Base-by-base conservation (phyloP, 225 moss, liverwort and hornwort genomes). In the Pleurozium schreberi region DNA sequence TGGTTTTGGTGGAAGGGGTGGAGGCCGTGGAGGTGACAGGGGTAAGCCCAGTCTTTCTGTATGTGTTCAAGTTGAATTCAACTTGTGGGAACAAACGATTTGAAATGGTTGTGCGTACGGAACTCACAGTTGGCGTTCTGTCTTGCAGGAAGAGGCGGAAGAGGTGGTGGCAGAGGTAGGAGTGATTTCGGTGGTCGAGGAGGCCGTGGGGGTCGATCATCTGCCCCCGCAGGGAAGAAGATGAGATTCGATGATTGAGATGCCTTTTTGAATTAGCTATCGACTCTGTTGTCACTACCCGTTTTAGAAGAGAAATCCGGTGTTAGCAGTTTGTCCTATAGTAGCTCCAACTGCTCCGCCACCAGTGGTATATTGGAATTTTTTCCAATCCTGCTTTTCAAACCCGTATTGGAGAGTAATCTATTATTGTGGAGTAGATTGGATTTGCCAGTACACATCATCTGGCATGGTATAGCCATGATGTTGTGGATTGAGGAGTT, bases 1-100 rank as follows among this genome's bases (percentile, higher is more conserved):
- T 81, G 90, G 91, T 67, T 91, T 91, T 20, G 94, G 92, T 80
- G 90, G 91, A 67, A 84, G 93, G 43, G 90, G 93, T 60, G 91
- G 91, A 43, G 93, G 92, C 71, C 90, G 93, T 53, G 93, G 93
- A 64, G 69, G 81, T 30, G 88, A 88, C 34, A 81, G 90, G 57
- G 88, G 88, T 91, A 73, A 85, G 60, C 59, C 9, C 8, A 5
- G 73, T 26, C 21, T 38, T 73, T 58, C 14, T 88, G 49, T 65
- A n/a, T 15, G 8, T 15, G 49, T 26, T 30, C 17, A 26, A 38
- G 58, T 58, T 52, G 31, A 14, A 38, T 71, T 31, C 10, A 9
- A 18, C 42, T 53, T 30, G 4, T 42, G 14, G 25, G 33, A 13
- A 33, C 8, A 6, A 49, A 61, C 20, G 67, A 26, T 59, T 83